phyloP scores from a whole-genome alignment of 805 yeast genomes.

The Vanderwaltozyma polyspora region DNA sequence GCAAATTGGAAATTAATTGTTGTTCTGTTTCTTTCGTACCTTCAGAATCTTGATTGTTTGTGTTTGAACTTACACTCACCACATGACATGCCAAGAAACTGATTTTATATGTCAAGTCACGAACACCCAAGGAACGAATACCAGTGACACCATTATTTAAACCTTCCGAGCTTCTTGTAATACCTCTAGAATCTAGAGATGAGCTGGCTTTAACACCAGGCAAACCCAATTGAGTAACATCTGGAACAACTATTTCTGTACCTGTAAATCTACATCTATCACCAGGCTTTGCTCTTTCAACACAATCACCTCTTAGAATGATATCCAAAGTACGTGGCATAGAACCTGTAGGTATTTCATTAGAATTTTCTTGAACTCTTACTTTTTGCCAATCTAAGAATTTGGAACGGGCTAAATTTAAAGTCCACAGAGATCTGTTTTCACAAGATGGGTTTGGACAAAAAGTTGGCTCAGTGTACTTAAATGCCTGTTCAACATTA shows the following conservation, averaged over 20 bases:
- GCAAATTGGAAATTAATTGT: conserved; percentile 20
- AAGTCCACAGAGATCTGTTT: conserved; percentile 76
- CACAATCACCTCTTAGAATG: conserved; percentile 83
- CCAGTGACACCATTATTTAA: conserved; percentile 82
- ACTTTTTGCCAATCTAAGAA: conserved; percentile 96
- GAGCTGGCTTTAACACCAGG: conserved; percentile 91
- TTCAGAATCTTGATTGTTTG: conserved; percentile 5
- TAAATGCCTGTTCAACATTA: conserved; percentile 86
- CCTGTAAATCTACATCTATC: conserved; percentile 92
- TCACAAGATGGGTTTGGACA: conserved; percentile 84
- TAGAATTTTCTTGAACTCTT: conserved; percentile 91
- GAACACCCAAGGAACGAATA: conserved; percentile 77
- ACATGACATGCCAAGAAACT: conserved; percentile 92
- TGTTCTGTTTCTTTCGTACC: conserved; percentile 9
- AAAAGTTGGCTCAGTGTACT: conserved; percentile 86
- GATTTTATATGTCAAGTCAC: conserved; percentile 84
- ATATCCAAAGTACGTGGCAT: conserved; percentile 97
- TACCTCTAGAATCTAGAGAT: conserved; percentile 49
- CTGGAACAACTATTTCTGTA: conserved; percentile 89
- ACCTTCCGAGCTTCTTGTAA: conserved; percentile 42
- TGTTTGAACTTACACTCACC: conserved; percentile 39
- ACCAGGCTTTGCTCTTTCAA: conserved; percentile 95
- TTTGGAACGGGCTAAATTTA: conserved; percentile 71
- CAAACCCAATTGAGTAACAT: conserved; percentile 81
- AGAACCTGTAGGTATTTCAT: conserved; percentile 93